Evolutionary conservation across 2,329 filamentous ascomycete species (phyloP).

Genomic region (Trichoderma harzianum): DNA sequence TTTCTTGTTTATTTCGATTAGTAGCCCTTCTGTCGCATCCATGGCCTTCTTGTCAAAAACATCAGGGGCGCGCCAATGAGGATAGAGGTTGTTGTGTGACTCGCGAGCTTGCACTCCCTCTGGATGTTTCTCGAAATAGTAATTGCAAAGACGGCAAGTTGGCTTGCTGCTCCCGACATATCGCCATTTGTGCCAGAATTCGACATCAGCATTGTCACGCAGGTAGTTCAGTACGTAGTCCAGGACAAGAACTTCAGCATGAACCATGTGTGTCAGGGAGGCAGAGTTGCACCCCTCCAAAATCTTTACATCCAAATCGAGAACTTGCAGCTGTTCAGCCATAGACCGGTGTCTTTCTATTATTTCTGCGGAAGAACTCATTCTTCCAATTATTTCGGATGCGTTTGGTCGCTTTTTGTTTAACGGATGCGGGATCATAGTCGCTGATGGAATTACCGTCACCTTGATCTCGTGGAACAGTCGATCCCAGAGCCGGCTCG

Average conservation of each 20-base stretch:
- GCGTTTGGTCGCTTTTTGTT: constrained; percentile 23
- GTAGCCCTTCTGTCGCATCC: background rate
- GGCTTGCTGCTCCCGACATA: constrained; percentile 44
- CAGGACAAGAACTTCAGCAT: constrained; percentile 35
- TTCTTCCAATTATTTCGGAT: constrained; percentile 23
- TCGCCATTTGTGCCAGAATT: constrained; percentile 32
- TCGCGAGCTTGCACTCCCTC: constrained; percentile 29
- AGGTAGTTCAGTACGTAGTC: constrained; percentile 24
- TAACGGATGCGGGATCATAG: constrained; percentile 19
- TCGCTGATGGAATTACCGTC: constrained; percentile 27
- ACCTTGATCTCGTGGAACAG: constrained; percentile 33
- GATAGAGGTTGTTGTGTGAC: constrained; percentile 38
- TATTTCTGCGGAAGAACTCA: constrained; percentile 16
- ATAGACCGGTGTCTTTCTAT: constrained; percentile 7
- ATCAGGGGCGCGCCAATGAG: constrained; percentile 38
- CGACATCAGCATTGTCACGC: background rate
- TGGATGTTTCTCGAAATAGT: constrained; percentile 34
- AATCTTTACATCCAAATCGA: constrained; percentile 27
- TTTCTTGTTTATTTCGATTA: background rate
- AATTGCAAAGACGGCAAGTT: constrained; percentile 37
- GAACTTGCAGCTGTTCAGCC: constrained; percentile 24
- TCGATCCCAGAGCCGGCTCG: constrained; percentile 26
- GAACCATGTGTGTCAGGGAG: constrained; percentile 31
- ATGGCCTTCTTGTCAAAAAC: constrained; percentile 18
- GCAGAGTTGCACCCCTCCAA: constrained; percentile 10